Percentiles rank a stretch among this genome's conserved stretches.
These are phyloP conservation scores for Geosmithia flava DNA, from an alignment of 2,329 filamentous ascomycete species.

Conservation along the genomic window DNA sequence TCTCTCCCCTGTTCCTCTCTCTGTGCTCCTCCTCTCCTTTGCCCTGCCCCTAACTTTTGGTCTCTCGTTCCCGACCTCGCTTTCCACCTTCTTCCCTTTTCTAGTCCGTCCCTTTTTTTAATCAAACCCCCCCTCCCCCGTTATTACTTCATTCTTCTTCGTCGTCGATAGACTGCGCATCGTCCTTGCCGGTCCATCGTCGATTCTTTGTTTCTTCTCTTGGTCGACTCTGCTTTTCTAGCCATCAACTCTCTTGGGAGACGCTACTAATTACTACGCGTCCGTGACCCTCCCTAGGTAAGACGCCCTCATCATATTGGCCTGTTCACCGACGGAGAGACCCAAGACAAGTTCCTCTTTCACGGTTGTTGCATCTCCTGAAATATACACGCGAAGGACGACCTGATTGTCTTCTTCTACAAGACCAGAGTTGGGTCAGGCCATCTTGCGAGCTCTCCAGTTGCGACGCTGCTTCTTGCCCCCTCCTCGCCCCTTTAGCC, in stretches of 20 bases:
- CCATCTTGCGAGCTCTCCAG: not conserved
- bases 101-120: constrained; percentile 1
- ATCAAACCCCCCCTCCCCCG: constrained; percentile 1
- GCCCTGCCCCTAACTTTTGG: constrained; percentile 2
- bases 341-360: too few species aligned
- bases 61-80: constrained; percentile 3
- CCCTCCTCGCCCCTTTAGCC: constrained; percentile 2
- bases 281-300: constrained; percentile 2
- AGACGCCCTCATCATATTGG: too few species aligned
- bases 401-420: not conserved
- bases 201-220: constrained; percentile 2
- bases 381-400: too few species aligned
- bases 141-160: constrained; percentile 2
- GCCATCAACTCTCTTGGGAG: constrained; percentile 1
- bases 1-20: not conserved
- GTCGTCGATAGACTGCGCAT: not conserved
- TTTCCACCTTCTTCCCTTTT: constrained; percentile 1
- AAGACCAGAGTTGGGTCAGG: not conserved
- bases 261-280: constrained; percentile 1
- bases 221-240: constrained; percentile 3
- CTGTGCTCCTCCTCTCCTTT: not conserved
- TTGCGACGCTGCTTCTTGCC: not conserved
- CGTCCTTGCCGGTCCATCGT: constrained; percentile 1
- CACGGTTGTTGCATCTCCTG: too few species aligned
- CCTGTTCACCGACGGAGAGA: not conserved